A percentile compares a stretch with the other conserved stretches of the same genome.
Evolutionary conservation across 805 yeast genomes (phyloP).

Genomic region (Hanseniaspora meyeri): DNA sequence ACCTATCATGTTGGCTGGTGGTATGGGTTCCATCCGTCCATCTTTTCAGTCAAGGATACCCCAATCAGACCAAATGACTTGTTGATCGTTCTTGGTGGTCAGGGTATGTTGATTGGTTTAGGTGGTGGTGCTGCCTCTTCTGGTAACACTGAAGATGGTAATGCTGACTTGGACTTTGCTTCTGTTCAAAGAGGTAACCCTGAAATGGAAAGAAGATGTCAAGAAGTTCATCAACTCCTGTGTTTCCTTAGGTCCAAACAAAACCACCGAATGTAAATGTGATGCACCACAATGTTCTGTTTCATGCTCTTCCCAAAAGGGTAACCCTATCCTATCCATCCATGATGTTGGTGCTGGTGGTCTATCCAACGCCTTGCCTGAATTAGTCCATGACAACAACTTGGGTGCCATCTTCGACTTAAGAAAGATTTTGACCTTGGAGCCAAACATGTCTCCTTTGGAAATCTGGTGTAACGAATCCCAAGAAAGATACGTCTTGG

Average conservation of each 20-base stretch:
- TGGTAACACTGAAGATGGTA: constrained; percentile 88
- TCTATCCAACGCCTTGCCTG: constrained; percentile 91
- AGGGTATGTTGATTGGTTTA: constrained; percentile 91
- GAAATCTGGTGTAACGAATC: constrained; percentile 99
- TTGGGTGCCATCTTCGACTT: constrained; percentile 89
- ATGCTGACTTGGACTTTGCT: constrained; percentile 93
- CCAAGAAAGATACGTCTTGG: constrained; percentile 93
- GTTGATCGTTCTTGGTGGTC: constrained; percentile 92
- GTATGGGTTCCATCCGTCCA: constrained; percentile 94
- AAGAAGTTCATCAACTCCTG: constrained; percentile 94
- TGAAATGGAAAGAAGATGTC: constrained; percentile 98
- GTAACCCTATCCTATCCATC: constrained; percentile 78
- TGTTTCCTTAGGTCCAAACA: constrained; percentile 56
- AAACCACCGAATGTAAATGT: not conserved
- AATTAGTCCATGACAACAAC: constrained; percentile 91
- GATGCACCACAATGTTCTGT: not conserved
- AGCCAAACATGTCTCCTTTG: constrained; percentile 98
- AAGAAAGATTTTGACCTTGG: constrained; percentile 78
- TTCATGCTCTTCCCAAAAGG: not conserved
- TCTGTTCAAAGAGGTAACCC: constrained; percentile 99
- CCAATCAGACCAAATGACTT: constrained; percentile 85
- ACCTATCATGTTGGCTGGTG: constrained; percentile 99
- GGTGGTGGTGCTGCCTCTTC: constrained; percentile 99
- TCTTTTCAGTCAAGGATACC: constrained; percentile 72
- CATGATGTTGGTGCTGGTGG: constrained; percentile 99